Percentiles rank a stretch among this genome's conserved stretches.
These are phyloP conservation scores for Neurospora terricola DNA, from an alignment of 495 filamentous ascomycete species.

Conservation along the genomic window DNA sequence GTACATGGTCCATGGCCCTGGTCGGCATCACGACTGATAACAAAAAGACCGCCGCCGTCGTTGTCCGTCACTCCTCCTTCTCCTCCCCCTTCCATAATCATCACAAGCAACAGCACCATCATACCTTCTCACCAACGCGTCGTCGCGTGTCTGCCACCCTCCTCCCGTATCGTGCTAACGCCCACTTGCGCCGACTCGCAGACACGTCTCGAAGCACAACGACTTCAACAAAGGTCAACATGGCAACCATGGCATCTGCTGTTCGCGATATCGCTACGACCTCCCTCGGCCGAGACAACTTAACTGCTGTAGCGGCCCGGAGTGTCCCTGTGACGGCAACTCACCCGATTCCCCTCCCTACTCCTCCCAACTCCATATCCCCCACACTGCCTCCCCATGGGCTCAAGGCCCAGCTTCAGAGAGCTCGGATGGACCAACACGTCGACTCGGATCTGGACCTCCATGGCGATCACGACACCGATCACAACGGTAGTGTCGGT, in stretches of 20 bases:
- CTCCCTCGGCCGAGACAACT: conserved; percentile 47
- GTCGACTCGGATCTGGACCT: conserved; percentile 87
- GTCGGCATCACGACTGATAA: not conserved
- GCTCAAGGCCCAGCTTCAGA: conserved; percentile 52
- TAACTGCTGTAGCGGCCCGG: conserved; percentile 50
- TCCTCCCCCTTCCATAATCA: not conserved
- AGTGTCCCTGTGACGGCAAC: conserved; percentile 45
- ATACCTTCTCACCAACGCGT: conserved; percentile 6
- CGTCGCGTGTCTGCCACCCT: conserved; percentile 11
- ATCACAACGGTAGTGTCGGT: conserved; percentile 33
- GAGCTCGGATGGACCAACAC: conserved; percentile 47
- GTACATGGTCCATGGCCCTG: not conserved
- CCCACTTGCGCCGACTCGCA: conserved; percentile 18
- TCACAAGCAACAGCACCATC: conserved; percentile 2
- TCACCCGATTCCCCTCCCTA: conserved; percentile 67
- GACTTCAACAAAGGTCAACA: conserved; percentile 30
- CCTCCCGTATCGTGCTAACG: conserved; percentile 8
- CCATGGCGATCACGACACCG: conserved; percentile 57
- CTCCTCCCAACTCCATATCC: conserved; percentile 94
- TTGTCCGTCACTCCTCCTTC: conserved; percentile 1
- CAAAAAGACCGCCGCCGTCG: not conserved
- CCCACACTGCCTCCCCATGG: conserved; percentile 76
- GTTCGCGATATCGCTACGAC: conserved; percentile 62
- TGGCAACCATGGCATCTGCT: conserved; percentile 53
- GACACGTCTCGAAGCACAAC: conserved; percentile 40